A percentile compares a stretch with the other conserved stretches of the same genome.
Evolutionary conservation across 1,284 basidiomycete genomes (phyloP).

Genomic region (Leccinum cinnamomeum): DNA sequence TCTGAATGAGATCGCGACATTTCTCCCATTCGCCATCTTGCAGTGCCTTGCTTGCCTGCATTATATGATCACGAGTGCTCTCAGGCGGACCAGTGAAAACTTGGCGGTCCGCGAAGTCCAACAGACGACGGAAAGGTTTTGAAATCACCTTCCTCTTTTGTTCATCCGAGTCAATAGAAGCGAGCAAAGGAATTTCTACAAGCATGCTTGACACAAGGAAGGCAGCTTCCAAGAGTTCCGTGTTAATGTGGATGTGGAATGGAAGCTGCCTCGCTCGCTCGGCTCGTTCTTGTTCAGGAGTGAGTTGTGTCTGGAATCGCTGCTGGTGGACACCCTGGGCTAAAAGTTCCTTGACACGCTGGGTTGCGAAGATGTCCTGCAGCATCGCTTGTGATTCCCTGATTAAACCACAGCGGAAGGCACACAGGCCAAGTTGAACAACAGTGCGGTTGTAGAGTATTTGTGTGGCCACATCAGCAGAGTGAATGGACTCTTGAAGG

Average conservation of each 20-base stretch:
- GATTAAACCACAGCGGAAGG: slow-evolving; percentile 94
- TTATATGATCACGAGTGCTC: slow-evolving; percentile 98
- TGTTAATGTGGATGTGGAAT: slow-evolving; percentile 99
- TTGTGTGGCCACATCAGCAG: slow-evolving; percentile 96
- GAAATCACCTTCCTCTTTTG: slow-evolving; percentile 89
- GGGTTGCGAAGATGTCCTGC: slow-evolving; percentile 95
- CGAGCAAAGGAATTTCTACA: slow-evolving; percentile 94
- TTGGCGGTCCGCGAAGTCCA: slow-evolving; percentile 97
- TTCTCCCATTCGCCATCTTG: slow-evolving; percentile 98
- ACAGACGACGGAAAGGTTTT: slow-evolving; percentile 91
- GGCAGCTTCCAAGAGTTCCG: slow-evolving; percentile 95
- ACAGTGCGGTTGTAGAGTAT: slow-evolving; percentile 98
- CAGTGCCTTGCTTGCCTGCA: slow-evolving; percentile 97
- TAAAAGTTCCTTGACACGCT: slow-evolving; percentile 94
- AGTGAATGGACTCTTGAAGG: slow-evolving; percentile 93
- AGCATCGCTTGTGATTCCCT: slow-evolving; percentile 92
- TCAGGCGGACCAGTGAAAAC: slow-evolving; percentile 99
- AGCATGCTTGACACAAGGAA: slow-evolving; percentile 99
- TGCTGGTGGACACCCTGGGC: slow-evolving; percentile 97
- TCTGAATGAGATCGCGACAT: slow-evolving; percentile 88
- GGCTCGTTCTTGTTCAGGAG: slow-evolving; percentile 95
- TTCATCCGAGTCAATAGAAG: slow-evolving; percentile 93
- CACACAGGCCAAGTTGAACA: slow-evolving; percentile 95
- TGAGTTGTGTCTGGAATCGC: slow-evolving; percentile 76
- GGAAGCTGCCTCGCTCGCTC: slow-evolving; percentile 96